These are phyloP conservation scores for Aspergillus udagawae DNA, from an alignment of 2,329 filamentous ascomycete species.

Conservation along the genomic window DNA sequence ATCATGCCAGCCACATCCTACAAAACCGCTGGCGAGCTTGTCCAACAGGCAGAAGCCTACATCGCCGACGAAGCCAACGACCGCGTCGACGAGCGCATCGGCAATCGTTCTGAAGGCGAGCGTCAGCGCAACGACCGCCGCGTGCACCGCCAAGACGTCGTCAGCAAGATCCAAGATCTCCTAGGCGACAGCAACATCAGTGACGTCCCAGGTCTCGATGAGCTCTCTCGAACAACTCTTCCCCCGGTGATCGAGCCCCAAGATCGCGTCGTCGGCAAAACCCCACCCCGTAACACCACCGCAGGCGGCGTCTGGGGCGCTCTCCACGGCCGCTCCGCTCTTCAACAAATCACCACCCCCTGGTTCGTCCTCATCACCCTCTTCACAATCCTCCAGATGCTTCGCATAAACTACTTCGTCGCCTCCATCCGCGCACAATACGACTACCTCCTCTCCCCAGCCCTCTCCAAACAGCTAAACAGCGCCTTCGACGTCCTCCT, in stretches of 20 bases:
- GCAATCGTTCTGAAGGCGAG: conserved; percentile 44
- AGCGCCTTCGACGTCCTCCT: conserved; percentile 82
- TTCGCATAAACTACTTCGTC: conserved; percentile 87
- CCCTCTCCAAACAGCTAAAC: conserved; percentile 66
- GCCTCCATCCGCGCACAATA: conserved; percentile 83
- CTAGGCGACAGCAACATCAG: conserved; percentile 49
- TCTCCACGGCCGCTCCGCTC: conserved; percentile 68
- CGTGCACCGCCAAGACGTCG: conserved; percentile 58
- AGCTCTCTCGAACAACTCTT: conserved; percentile 33
- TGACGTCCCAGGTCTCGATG: background rate
- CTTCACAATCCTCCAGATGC: conserved; percentile 75
- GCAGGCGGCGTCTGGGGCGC: conserved; percentile 74
- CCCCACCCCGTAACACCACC: conserved; percentile 24
- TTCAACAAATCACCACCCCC: conserved; percentile 31
- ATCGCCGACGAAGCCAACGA: conserved; percentile 53
- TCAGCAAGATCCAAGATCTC: conserved; percentile 68
- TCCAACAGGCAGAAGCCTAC: conserved; percentile 62
- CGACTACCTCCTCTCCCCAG: conserved; percentile 64
- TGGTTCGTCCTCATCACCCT: conserved; percentile 84
- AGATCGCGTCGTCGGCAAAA: background rate
- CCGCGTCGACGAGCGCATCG: conserved; percentile 53
- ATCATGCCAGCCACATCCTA: conserved; percentile 73
- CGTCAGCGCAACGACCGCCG: conserved; percentile 53
- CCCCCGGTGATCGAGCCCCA: conserved; percentile 24
- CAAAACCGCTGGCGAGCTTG: conserved; percentile 80